Evolutionary conservation across 2,329 filamentous ascomycete genomes (phyloP).

Genomic region (Beauveria australis): DNA sequence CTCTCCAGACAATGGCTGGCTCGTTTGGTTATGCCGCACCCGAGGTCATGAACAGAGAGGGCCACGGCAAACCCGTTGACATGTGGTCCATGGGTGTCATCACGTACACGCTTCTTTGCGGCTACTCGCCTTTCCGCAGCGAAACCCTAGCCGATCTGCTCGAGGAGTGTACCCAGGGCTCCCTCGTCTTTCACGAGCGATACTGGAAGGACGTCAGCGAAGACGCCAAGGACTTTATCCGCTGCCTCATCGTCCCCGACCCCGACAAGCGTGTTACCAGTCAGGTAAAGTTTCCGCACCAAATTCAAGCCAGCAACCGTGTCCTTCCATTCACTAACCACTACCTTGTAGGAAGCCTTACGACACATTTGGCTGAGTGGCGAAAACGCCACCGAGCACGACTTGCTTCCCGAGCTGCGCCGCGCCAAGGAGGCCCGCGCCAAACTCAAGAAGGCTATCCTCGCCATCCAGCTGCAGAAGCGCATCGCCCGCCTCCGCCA

Average conservation of each 20-base stretch:
- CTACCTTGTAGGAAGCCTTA: conserved; percentile 55
- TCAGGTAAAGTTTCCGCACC: conserved; percentile 34
- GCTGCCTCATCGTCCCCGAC: conserved; percentile 68
- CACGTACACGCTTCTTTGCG: conserved; percentile 94
- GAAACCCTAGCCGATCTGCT: conserved; percentile 91
- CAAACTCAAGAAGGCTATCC: conserved; percentile 85
- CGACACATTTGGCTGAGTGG: conserved; percentile 84
- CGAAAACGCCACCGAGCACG: conserved; percentile 86
- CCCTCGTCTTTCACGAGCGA: conserved; percentile 89
- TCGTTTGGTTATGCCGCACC: conserved; percentile 97
- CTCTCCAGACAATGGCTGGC: conserved; percentile 95
- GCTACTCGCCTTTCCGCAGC: conserved; percentile 95
- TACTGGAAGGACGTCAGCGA: conserved; percentile 98
- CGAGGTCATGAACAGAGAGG: conserved; percentile 96
- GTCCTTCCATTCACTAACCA: background rate
- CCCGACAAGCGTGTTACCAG: conserved; percentile 71
- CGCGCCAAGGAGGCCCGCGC: conserved; percentile 87
- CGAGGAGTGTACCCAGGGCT: conserved; percentile 78
- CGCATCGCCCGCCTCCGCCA: conserved; percentile 91
- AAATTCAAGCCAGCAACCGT: conserved; percentile 7
- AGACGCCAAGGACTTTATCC: conserved; percentile 93
- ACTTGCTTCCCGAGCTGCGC: conserved; percentile 87
- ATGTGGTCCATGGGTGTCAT: conserved; percentile 99
- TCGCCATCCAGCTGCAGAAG: conserved; percentile 92
- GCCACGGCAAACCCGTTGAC: conserved; percentile 95